A percentile compares a stretch with the other conserved stretches of the same genome.
These are phyloP conservation scores for Yarrowia sp. DNA, from an alignment of 805 yeast species.

Conservation along the genomic window DNA sequence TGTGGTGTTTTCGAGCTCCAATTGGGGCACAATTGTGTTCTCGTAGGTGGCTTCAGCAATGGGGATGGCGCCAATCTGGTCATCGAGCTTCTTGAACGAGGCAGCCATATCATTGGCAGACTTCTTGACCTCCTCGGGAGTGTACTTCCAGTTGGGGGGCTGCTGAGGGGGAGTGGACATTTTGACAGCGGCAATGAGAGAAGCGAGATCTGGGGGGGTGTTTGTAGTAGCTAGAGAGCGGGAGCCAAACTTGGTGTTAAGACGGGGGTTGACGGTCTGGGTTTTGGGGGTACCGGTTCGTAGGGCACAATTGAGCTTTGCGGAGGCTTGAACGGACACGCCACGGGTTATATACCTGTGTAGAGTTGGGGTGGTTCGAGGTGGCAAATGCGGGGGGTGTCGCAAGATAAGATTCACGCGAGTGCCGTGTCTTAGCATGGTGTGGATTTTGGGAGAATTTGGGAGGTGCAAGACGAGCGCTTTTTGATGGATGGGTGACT, in stretches of 20 bases:
- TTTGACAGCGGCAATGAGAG: constrained; percentile 14
- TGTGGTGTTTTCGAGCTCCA: constrained; percentile 59
- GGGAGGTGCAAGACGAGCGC: constrained; percentile 10
- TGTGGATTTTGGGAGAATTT: constrained; percentile 21
- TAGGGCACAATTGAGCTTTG: constrained; percentile 11
- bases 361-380: constrained; percentile 26
- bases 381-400: constrained; percentile 37
- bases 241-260: neutral
- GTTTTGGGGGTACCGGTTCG: constrained; percentile 7
- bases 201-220: constrained; percentile 22
- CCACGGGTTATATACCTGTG: constrained; percentile 30
- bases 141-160: constrained; percentile 37
- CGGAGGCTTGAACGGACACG: constrained; percentile 13
- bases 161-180: constrained; percentile 38
- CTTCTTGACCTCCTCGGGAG: constrained; percentile 30
- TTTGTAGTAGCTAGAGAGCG: constrained; percentile 14
- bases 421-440: constrained; percentile 39
- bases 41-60: constrained; percentile 61
- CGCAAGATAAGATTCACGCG: constrained; percentile 38
- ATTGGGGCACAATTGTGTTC: constrained; percentile 61
- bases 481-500: neutral
- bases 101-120: constrained; percentile 17
- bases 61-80: constrained; percentile 57
- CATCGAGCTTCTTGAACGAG: constrained; percentile 54
- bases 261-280: neutral